Conservation (phyloP, 352 stramenopile species). For the Salisapilia sapeloensis region DNA sequence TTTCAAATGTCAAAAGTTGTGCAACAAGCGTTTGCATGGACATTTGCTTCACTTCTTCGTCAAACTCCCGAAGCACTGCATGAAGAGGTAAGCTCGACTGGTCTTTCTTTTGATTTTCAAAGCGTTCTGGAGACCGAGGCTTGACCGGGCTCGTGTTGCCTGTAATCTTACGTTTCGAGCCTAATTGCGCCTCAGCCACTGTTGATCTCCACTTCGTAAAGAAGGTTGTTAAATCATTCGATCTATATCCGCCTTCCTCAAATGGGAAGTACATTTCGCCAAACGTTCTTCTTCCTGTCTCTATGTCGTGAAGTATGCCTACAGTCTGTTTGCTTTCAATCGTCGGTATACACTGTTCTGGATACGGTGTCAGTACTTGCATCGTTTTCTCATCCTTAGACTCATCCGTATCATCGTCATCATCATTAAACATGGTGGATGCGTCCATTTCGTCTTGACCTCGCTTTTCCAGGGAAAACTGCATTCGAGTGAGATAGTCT, state of each 20-base stretch:
- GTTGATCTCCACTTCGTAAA: neutral
- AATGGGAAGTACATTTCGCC: constrained; percentile 79
- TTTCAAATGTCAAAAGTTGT: constrained; percentile 9
- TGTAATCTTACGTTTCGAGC: neutral
- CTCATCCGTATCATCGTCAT: constrained; percentile 35
- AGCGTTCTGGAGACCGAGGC: neutral
- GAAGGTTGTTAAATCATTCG: too few relatives aligned
- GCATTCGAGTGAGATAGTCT: constrained; percentile 77
- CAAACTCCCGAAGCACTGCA: too few relatives aligned
- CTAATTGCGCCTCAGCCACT: neutral
- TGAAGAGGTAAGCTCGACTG: too few relatives aligned
- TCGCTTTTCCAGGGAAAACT: constrained; percentile 52
- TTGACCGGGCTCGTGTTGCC: neutral
- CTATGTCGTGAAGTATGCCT: constrained; percentile 45
- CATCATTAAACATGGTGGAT: constrained; percentile 26
- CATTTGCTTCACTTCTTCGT: constrained; percentile 7
- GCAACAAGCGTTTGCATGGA: constrained; percentile 5
- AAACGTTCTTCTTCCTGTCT: constrained; percentile 70
- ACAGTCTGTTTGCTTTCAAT: neutral
- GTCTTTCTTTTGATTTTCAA: neutral
- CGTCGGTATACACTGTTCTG: neutral
- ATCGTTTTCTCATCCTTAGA: constrained; percentile 4
- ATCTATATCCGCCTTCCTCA: constrained; percentile 54
- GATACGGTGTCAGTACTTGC: neutral
- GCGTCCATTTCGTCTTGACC: constrained; percentile 17